Evolutionary conservation across 495 filamentous ascomycete genomes (phyloP), one percentile per base, ranked within the genome.

Genomic region (Penicillium mononematosum): DNA sequence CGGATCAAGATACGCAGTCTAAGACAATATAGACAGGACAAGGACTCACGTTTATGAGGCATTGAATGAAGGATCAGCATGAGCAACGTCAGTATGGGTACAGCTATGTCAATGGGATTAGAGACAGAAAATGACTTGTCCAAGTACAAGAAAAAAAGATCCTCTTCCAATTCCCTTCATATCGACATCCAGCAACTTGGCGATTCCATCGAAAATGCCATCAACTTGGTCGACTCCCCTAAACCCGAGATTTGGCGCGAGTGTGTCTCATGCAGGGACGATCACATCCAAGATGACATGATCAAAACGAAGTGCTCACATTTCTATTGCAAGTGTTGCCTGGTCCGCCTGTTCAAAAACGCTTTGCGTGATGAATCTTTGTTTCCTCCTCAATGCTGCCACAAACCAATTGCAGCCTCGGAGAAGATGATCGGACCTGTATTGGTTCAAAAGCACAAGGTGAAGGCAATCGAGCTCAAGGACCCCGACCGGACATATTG

Each of bases 341-440:
- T 71, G 12, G 45, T 27, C 4, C 39, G 58, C 6, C 58, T 76
- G 14, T 73, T 79, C 57, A 12, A 61, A 2, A 29, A 47, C 16
- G 50, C 73, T 8, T 65, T 69, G 44, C 65, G 25, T 12, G 73
- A 73, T 38, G 74, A 77, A 34, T 66, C 71, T 14, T 61, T 74
- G 5, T 76, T 70, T 39, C 77, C 77, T 1, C 74, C 74, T 29
- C 63, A 63, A 45, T 79, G 77, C 55, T 80, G 76, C 46, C 49
- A 58, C 10, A 20, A 64, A 4, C 19, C 38, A 9, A 64, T 76
- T 16, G 54, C 58, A 1, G 22, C 64, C 11, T 52, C 57, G 0
- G 3, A 58, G 9, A 36, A 19, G 3, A 46, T 68, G 19, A 25
- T 78, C 1, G 47, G 55, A 1, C 1, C 8, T 3, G n/a, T 17